Conservation (phyloP, 345 rosid genomes). For the Populus simonii region DNA sequence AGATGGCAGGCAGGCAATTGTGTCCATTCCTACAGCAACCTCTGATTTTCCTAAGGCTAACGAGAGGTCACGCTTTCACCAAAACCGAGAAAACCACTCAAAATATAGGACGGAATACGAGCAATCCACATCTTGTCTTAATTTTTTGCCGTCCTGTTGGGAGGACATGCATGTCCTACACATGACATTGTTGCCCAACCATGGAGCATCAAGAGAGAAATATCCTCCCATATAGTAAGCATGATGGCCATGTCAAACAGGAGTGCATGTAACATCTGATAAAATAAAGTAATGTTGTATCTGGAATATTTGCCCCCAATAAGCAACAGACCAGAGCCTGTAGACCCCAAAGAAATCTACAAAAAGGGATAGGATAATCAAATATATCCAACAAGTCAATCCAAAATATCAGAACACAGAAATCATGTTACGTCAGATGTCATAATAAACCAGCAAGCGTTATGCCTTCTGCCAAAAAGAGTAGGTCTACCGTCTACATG, state of each 20-base stretch:
- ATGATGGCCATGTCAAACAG: not conserved
- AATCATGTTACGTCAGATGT: constrained; percentile 4
- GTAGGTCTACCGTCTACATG: not conserved
- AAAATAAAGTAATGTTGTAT: too few species aligned
- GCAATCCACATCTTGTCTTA: constrained; percentile 4
- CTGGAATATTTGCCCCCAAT: not conserved
- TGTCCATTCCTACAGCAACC: not conserved
- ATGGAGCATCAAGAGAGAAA: not conserved
- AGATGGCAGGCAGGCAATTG: not conserved
- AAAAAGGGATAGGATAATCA: too few species aligned
- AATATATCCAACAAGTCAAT: not conserved
- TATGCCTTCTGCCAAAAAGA: not conserved
- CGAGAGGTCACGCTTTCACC: not conserved
- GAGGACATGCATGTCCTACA: constrained; percentile 4
- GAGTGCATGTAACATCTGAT: not conserved
- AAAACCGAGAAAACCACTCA: not conserved
- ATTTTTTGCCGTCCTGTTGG: constrained; percentile 1
- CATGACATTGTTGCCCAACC: not conserved
- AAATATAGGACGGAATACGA: not conserved
- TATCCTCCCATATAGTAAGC: not conserved
- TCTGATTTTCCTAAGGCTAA: not conserved
- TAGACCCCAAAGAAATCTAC: too few species aligned
- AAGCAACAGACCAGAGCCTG: not conserved
- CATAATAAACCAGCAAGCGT: not conserved
- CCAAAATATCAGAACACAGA: not conserved